Conservation (phyloP, 768 basidiomycete genomes). For the Amylocystis lapponica region DNA sequence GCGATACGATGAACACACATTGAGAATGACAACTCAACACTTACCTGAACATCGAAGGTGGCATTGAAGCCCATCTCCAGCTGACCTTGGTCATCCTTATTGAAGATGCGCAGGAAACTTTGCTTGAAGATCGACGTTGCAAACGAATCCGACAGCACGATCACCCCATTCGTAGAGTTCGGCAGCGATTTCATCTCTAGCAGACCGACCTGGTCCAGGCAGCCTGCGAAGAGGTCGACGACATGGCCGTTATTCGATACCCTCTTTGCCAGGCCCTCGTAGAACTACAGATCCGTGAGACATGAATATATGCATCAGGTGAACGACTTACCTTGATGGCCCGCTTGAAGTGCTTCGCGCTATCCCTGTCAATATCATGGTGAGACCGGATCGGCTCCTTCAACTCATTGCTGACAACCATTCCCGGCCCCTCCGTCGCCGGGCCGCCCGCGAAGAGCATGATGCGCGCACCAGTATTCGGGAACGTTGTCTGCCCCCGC, state of each 20-base stretch:
- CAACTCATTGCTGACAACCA: slow-evolving; percentile 93
- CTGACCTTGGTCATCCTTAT: slow-evolving; percentile 87
- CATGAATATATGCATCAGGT: slow-evolving; percentile 1
- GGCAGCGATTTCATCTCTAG: slow-evolving; percentile 96
- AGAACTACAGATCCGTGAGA: slow-evolving; percentile 56
- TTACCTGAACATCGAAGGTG: slow-evolving; percentile 94
- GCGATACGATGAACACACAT: slow-evolving; percentile 3
- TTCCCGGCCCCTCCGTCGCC: slow-evolving; percentile 92
- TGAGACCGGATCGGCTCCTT: slow-evolving; percentile 98
- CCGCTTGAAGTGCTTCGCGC: slow-evolving; percentile 94
- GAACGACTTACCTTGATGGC: slow-evolving; percentile 87
- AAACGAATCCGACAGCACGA: slow-evolving; percentile 95
- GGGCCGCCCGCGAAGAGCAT: slow-evolving; percentile 97
- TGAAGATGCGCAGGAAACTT: slow-evolving; percentile 88
- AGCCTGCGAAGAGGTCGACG: slow-evolving; percentile 93
- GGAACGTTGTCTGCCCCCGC: slow-evolving; percentile 86
- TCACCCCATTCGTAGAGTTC: slow-evolving; percentile 94
- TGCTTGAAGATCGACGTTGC: slow-evolving; percentile 99
- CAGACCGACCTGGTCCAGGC: slow-evolving; percentile 95
- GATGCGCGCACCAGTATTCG: slow-evolving; percentile 92
- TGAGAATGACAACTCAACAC: slow-evolving; percentile 7
- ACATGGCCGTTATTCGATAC: slow-evolving; percentile 93
- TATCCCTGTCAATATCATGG: slow-evolving; percentile 97
- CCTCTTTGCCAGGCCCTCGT: slow-evolving; percentile 89
- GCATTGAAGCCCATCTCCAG: slow-evolving; percentile 99